Conservation (phyloP, 306 rosid genomes). For the Castanea crenata region DNA sequence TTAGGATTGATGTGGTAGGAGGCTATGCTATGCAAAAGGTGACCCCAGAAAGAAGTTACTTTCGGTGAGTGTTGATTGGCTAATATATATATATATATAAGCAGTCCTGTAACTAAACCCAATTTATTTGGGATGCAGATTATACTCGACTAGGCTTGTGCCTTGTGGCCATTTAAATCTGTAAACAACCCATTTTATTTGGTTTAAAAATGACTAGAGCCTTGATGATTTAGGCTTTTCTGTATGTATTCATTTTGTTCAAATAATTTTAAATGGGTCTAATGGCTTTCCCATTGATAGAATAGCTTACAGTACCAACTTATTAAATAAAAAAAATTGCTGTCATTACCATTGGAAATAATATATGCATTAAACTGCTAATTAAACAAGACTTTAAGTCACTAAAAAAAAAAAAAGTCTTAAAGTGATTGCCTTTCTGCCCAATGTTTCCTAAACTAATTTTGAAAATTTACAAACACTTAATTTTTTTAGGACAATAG, state of each 20-base stretch:
- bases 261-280: not conserved
- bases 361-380: not conserved
- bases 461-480: conserved; percentile 20
- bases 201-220: not conserved
- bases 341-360: not conserved
- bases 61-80: conserved; percentile 57
- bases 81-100: not conserved
- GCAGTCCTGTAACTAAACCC: not conserved
- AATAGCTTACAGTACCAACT: not conserved
- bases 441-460: not conserved
- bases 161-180: not conserved
- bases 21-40: conserved; percentile 94
- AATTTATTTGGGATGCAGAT: not conserved
- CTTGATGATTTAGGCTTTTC: not conserved
- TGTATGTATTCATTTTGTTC: not conserved
- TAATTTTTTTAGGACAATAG: conserved; percentile 69
- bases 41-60: conserved; percentile 77
- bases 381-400: not conserved
- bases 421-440: not conserved
- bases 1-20: conserved; percentile 86
- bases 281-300: not conserved
- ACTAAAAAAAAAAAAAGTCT: too few species aligned
- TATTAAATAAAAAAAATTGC: too few species aligned
- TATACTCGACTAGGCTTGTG: not conserved
- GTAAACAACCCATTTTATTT: not conserved